These are phyloP conservation scores for Trichosporon sp. DNA, from an alignment of 1,284 basidiomycete genomes.

Conservation along the genomic window DNA sequence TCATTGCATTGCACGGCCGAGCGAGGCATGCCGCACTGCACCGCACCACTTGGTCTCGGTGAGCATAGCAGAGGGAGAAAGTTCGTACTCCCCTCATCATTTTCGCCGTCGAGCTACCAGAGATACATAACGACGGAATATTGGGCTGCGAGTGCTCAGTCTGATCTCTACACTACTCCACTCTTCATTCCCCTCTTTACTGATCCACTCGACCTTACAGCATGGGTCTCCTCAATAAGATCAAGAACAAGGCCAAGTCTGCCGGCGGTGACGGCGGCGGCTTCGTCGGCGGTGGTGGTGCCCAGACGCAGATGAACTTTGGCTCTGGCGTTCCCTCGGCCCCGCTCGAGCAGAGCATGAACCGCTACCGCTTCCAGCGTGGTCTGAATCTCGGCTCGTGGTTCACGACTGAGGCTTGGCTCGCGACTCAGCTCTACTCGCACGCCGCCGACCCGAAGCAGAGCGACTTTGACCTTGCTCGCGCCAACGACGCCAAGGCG, in stretches of 20 bases:
- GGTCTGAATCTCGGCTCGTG: conserved; percentile 73
- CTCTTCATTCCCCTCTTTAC: background rate
- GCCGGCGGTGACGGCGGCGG: conserved; percentile 2
- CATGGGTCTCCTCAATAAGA: conserved; percentile 45
- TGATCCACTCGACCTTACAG: background rate
- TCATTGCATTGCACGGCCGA: too few species aligned
- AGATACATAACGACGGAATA: too few species aligned
- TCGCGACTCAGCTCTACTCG: conserved; percentile 55
- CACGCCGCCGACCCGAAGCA: conserved; percentile 8
- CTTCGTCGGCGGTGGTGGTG: background rate
- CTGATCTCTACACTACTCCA: background rate
- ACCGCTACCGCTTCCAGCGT: conserved; percentile 66
- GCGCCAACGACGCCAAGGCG: conserved; percentile 53
- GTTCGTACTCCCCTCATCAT: background rate
- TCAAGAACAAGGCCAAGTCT: conserved; percentile 27
- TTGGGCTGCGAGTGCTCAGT: background rate
- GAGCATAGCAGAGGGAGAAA: too few species aligned
- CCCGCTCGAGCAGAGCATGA: conserved; percentile 36
- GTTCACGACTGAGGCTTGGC: conserved; percentile 73
- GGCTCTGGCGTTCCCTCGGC: conserved; percentile 14
- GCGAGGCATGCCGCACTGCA: background rate
- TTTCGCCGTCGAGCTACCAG: too few species aligned
- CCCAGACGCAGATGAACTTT: conserved; percentile 8
- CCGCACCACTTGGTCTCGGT: too few species aligned
- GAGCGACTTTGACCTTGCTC: conserved; percentile 70